Evolutionary conservation across 2,329 filamentous ascomycete genomes (phyloP), one percentile per base, ranked within the genome.

Genomic region (Diaporthe vaccinii): DNA sequence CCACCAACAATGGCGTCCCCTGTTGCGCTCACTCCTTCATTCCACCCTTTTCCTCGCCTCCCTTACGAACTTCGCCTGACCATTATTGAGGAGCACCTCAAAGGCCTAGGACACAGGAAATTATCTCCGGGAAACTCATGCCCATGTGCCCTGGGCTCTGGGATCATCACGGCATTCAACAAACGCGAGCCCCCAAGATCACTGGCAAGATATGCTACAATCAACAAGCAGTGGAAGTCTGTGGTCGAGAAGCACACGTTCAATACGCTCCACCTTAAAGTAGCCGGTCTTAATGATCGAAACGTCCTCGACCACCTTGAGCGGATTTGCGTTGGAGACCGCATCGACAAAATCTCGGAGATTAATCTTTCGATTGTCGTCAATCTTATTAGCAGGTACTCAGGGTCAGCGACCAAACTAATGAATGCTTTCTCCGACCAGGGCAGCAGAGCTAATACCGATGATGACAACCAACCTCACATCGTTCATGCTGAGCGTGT

Each of bases 381-480:
- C 14, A 8, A 46, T 4, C 10, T 20, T 3, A 0, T 15, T 46
- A 4, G 7, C 12, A 22, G 14, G 17, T 3, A 36, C 20, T 15
- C 20, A 15, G 22, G 1, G 3, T 17, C 28, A 15, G n/a, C 25
- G 4, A 9, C 3, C 10, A 17, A 8, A 22, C 1, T 2, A 25
- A 17, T 0, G n/a, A 8, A 17, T 28, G 2, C 1, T 17, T 2
- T 15, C 6, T 12, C 39, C n/a, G 15, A 2, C 6, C 14, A 22
- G 8, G 36, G 14, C 5, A 14, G n/a, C 14, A 6, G 0, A 41
- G 15, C 36, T 3, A 17, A 28, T 15, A 28, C 6, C 39, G n/a
- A 28, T 15, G 14, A 4, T 5, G n/a, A 28, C 14, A 10, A 1
- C 20, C 2, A 44, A 2, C n/a, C 1, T 1, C 0, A 0, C 10